A percentile compares a stretch with the other conserved stretches of the same genome.
Evolutionary conservation across 2,329 filamentous ascomycete genomes (phyloP).

Genomic region (Rhytidhysteron rufulum): DNA sequence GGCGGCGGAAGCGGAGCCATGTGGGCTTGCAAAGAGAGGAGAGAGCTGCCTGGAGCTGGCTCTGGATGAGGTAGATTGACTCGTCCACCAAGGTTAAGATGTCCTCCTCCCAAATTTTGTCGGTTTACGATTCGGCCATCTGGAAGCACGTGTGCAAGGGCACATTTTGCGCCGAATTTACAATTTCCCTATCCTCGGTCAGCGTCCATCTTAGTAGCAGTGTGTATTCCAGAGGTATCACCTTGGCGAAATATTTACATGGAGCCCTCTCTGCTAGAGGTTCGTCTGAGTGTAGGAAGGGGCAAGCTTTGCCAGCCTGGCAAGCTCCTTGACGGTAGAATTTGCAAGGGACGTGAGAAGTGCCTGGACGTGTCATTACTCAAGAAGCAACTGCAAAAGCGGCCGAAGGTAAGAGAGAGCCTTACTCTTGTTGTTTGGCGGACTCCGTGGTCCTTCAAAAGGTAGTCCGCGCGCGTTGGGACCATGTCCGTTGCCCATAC

Average conservation of each 20-base stretch:
- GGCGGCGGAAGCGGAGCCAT: slow-evolving; percentile 39
- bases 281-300: slow-evolving; percentile 91
- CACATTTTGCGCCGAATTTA: slow-evolving; percentile 98
- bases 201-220: not conserved
- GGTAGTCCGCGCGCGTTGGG: slow-evolving; percentile 34
- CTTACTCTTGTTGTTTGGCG: slow-evolving; percentile 49
- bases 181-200: slow-evolving; percentile 74
- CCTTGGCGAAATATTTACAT: slow-evolving; percentile 99
- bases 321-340: slow-evolving; percentile 97
- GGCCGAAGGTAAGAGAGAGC: not conserved
- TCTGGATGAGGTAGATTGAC: slow-evolving; percentile 63
- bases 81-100: slow-evolving; percentile 63
- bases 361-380: slow-evolving; percentile 58
- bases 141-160: slow-evolving; percentile 90
- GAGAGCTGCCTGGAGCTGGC: slow-evolving; percentile 70
- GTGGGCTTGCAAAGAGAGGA: slow-evolving; percentile 57
- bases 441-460: slow-evolving; percentile 42
- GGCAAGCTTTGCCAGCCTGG: slow-evolving; percentile 92
- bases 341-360: slow-evolving; percentile 97
- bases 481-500: slow-evolving; percentile 26
- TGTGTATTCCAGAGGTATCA: slow-evolving; percentile 37
- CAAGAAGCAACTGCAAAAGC: not conserved
- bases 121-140: slow-evolving; percentile 89
- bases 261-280: slow-evolving; percentile 76
- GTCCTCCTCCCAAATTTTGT: slow-evolving; percentile 51